phyloP scores from a whole-genome alignment of 2,329 filamentous ascomycete species.

The Nectriaceae sp. region DNA sequence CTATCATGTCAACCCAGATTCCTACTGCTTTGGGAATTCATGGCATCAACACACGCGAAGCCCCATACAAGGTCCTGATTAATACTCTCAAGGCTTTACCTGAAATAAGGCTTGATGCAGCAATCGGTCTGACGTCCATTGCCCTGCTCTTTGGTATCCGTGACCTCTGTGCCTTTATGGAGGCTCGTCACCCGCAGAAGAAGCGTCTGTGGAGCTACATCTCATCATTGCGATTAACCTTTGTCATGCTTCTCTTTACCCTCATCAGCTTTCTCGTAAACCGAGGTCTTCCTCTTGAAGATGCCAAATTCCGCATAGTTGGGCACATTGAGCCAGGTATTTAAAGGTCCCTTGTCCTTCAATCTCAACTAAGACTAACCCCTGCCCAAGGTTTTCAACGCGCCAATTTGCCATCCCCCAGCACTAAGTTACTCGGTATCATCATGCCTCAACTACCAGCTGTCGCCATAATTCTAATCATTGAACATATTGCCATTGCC shows the following conservation, averaged over 20 bases:
- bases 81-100: slow-evolving; percentile 42
- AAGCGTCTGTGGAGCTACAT: slow-evolving; percentile 71
- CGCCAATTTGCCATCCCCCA: slow-evolving; percentile 60
- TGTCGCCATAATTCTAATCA: slow-evolving; percentile 74
- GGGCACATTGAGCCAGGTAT: slow-evolving; percentile 64
- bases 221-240: slow-evolving; percentile 73
- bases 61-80: slow-evolving; percentile 48
- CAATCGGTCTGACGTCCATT: slow-evolving; percentile 70
- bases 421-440: slow-evolving; percentile 53
- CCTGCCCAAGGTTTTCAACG: slow-evolving; percentile 59
- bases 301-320: slow-evolving; percentile 63
- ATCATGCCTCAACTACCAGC: slow-evolving; percentile 68
- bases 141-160: slow-evolving; percentile 67
- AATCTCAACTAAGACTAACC: slow-evolving; percentile 11
- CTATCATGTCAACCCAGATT: slow-evolving; percentile 50
- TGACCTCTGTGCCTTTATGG: slow-evolving; percentile 59
- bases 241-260: slow-evolving; percentile 76
- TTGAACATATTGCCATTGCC: slow-evolving; percentile 82
- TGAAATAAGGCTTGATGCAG: slow-evolving; percentile 62
- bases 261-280: slow-evolving; percentile 72
- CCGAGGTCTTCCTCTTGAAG: slow-evolving; percentile 45
- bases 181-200: slow-evolving; percentile 59
- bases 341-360: slow-evolving; percentile 3
- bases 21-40: slow-evolving; percentile 45
- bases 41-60: slow-evolving; percentile 45